Base-by-base conservation (phyloP, 352 stramenopile genomes). In the Pythium vanterpoolii region DNA sequence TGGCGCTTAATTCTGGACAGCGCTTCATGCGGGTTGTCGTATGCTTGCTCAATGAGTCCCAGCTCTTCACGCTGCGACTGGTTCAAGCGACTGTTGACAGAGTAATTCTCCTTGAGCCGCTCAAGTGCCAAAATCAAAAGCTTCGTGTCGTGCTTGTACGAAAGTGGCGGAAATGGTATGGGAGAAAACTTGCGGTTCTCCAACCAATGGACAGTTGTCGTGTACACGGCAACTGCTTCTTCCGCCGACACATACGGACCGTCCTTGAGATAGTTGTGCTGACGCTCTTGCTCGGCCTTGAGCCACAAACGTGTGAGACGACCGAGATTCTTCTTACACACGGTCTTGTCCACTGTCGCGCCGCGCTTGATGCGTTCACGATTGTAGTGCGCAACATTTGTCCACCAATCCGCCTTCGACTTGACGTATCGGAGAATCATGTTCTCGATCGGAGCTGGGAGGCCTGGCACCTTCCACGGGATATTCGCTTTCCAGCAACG, bases 131-230 rank as follows among this genome's bases (percentile, higher is more conserved):
- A 76, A 66, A 99, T 99, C 33, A 99, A 74, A 47, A 99, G 87
- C 76, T 99, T 99, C 5, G 98, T 99, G 66, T 99, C 98, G 70
- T 99, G 98, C 77, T 99, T 99, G 92, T 99, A 99, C 26, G 93
- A 98, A 21, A 99, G 73, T 7, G 98, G 98, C 7, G 97, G 97
- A 71, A 99, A 99, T 19, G 97, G 97, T 71, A 99, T 99, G 23
- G 97, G 97, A 28, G 93, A 96, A 73, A 99, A 99, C 74, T 99
- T 99, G 42, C 98, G 86, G 62, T 86, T 98, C 83, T 99, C 98
- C 33, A 99, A 80, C 98, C 98, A 99, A 72, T 99, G 97, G 27
- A 99, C 97, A 4, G 97, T 99, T 16, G 97, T 99, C 30, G 97
- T 99, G 81, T 99, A 99, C 60, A 99, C 99, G 2, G 98, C 98